These are phyloP conservation scores for Ceratocystis destructans DNA, from an alignment of 2,329 filamentous ascomycete species.

Conservation along the genomic window DNA sequence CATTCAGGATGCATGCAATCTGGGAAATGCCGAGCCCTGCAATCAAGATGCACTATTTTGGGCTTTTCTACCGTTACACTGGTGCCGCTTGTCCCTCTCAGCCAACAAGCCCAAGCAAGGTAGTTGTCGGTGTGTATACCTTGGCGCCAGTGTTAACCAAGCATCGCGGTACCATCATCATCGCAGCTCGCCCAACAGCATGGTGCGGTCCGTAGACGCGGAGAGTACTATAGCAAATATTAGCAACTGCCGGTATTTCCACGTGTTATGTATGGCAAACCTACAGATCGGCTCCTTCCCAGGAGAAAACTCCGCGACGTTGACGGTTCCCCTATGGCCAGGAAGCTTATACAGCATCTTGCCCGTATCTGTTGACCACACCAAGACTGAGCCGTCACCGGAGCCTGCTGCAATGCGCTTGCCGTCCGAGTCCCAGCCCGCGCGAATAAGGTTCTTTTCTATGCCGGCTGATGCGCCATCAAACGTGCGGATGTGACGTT, in stretches of 20 bases:
- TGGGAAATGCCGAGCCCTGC: background rate
- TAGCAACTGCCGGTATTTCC: conserved; percentile 22
- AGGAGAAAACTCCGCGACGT: conserved; percentile 84
- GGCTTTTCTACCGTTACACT: background rate
- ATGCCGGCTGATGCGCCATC: conserved; percentile 79
- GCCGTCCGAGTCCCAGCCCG: conserved; percentile 78
- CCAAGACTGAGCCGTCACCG: conserved; percentile 76
- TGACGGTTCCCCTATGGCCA: conserved; percentile 88
- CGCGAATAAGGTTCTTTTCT: conserved; percentile 82
- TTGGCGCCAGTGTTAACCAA: background rate
- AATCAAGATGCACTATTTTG: background rate
- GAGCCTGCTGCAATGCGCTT: conserved; percentile 80
- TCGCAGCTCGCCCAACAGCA: conserved; percentile 65
- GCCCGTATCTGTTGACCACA: conserved; percentile 80
- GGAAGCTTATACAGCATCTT: conserved; percentile 91
- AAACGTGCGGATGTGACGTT: conserved; percentile 74
- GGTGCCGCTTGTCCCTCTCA: background rate
- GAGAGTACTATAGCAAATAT: conserved; percentile 55
- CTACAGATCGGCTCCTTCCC: conserved; percentile 74
- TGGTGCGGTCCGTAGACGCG: conserved; percentile 73
- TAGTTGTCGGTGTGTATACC: background rate
- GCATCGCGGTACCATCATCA: background rate
- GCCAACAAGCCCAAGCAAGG: background rate
- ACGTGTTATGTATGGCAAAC: conserved; percentile 28
- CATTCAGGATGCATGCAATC: background rate